These are phyloP conservation scores for Kazachstania martiniae DNA, from an alignment of 805 yeast genomes.

Conservation along the genomic window DNA sequence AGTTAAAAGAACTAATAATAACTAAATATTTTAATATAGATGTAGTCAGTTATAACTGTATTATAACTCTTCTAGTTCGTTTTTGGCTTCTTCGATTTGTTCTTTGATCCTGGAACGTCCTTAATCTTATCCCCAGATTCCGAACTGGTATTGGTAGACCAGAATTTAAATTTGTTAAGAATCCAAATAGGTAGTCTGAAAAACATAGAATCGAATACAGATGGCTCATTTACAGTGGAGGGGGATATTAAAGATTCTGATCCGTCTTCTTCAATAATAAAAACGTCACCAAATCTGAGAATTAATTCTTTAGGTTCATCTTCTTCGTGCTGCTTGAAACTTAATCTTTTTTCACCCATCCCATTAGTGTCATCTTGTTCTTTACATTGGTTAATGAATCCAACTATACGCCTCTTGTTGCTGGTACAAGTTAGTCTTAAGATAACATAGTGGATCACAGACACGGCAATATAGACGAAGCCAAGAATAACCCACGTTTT, in stretches of 20 bases:
- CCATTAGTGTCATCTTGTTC: slow-evolving; percentile 47
- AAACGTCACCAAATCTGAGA: slow-evolving; percentile 51
- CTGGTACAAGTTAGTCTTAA: slow-evolving; percentile 44
- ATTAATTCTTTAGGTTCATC: slow-evolving; percentile 40
- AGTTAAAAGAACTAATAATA: too few relatives aligned
- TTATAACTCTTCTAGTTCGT: too few relatives aligned
- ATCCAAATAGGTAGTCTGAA: slow-evolving; percentile 32
- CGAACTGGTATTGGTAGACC: too few relatives aligned
- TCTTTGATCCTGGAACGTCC: too few relatives aligned
- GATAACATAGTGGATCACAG: slow-evolving; percentile 48
- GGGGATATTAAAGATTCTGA: slow-evolving; percentile 33
- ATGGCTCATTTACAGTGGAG: slow-evolving; percentile 38
- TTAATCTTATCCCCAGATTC: too few relatives aligned
- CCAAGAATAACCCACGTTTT: slow-evolving; percentile 41
- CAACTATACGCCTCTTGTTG: slow-evolving; percentile 45
- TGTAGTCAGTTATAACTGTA: too few relatives aligned
- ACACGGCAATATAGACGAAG: slow-evolving; percentile 40
- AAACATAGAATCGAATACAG: slow-evolving; percentile 38
- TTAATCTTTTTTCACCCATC: slow-evolving; percentile 36
- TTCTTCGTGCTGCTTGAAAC: slow-evolving; percentile 33
- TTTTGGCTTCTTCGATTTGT: too few relatives aligned
- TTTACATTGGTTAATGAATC: slow-evolving; percentile 41
- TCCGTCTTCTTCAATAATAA: slow-evolving; percentile 38
- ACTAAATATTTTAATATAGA: too few relatives aligned
- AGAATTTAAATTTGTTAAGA: slow-evolving; percentile 30